Percentiles rank a stretch among this genome's conserved stretches.
These are phyloP conservation scores for Glycyrrhiza uralensis DNA, from an alignment of 306 rosid genomes.

Conservation along the genomic window DNA sequence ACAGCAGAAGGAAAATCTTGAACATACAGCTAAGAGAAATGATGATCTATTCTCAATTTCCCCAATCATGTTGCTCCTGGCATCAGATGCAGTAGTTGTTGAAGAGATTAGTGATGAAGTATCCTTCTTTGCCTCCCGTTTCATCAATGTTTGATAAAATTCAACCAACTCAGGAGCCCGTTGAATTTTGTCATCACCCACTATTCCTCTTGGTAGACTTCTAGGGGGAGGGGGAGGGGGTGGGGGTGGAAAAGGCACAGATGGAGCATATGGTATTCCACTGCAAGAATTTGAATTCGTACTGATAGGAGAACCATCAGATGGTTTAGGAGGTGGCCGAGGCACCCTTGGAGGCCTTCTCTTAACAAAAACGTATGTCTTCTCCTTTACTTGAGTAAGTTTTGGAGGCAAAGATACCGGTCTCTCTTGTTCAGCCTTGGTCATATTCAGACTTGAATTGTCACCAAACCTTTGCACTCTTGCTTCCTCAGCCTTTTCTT, in stretches of 20 bases:
- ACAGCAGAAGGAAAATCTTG: constrained; percentile 12
- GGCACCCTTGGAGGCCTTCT: constrained; percentile 81
- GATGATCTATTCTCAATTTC: constrained; percentile 88
- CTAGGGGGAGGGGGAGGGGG: constrained; percentile 82
- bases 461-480: constrained; percentile 72
- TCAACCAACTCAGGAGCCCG: constrained; percentile 87
- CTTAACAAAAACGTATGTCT: constrained; percentile 54
- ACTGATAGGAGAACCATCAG: constrained; percentile 33
- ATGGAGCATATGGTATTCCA: constrained; percentile 50
- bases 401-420: constrained; percentile 55
- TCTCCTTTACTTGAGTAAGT: constrained; percentile 66
- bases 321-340: constrained; percentile 79
- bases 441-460: constrained; percentile 38
- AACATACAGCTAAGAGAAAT: constrained; percentile 85
- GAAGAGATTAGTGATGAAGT: constrained; percentile 60
- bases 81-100: constrained; percentile 66
- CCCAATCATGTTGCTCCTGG: constrained; percentile 88
- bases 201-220: constrained; percentile 61
- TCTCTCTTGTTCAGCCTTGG: constrained; percentile 51
- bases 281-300: constrained; percentile 44
- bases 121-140: constrained; percentile 90
- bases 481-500: constrained; percentile 82
- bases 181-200: constrained; percentile 69
- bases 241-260: constrained; percentile 56
- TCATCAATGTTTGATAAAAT: constrained; percentile 94